Evolutionary conservation across 352 stramenopile genomes (phyloP).

Genomic region (Phytophthora pseudosyringae): DNA sequence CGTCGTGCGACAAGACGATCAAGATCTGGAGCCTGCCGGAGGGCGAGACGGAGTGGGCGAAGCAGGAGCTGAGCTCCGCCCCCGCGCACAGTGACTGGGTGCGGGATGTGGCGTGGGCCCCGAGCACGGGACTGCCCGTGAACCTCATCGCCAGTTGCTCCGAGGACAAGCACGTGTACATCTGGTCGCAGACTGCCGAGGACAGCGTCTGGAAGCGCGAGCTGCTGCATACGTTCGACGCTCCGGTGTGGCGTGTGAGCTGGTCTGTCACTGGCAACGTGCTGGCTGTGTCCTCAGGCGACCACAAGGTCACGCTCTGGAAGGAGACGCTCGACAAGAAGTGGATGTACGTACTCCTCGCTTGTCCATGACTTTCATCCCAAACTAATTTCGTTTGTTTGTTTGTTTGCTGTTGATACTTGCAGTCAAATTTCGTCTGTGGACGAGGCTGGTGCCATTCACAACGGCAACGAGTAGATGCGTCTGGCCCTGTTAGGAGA

Average conservation of each 20-base stretch:
- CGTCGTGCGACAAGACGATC: conserved; percentile 97
- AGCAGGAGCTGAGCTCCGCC: conserved; percentile 75
- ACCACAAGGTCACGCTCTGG: conserved; percentile 98
- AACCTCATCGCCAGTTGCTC: conserved; percentile 95
- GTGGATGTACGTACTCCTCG: conserved; percentile 87
- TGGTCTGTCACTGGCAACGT: conserved; percentile 99
- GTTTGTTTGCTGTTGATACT: conserved; percentile 17
- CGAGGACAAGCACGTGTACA: conserved; percentile 92
- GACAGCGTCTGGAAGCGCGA: conserved; percentile 90
- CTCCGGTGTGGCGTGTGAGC: conserved; percentile 98
- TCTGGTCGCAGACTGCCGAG: conserved; percentile 94
- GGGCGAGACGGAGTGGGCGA: conserved; percentile 79
- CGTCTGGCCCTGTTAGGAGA: conserved; percentile 22
- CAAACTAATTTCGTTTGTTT: neutral
- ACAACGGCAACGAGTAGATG: conserved; percentile 77
- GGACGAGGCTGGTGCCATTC: conserved; percentile 81
- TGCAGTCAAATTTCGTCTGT: conserved; percentile 90
- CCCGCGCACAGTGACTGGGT: conserved; percentile 96
- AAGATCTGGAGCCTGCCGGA: conserved; percentile 94
- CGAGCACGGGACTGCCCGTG: conserved; percentile 91
- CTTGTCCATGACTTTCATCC: neutral
- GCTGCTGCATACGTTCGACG: conserved; percentile 95
- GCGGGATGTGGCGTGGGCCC: conserved; percentile 98
- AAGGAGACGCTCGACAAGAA: conserved; percentile 98
- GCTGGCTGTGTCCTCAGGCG: conserved; percentile 96